Evolutionary conservation across 306 rosid genomes (phyloP).

Genomic region (Quercus parvula): DNA sequence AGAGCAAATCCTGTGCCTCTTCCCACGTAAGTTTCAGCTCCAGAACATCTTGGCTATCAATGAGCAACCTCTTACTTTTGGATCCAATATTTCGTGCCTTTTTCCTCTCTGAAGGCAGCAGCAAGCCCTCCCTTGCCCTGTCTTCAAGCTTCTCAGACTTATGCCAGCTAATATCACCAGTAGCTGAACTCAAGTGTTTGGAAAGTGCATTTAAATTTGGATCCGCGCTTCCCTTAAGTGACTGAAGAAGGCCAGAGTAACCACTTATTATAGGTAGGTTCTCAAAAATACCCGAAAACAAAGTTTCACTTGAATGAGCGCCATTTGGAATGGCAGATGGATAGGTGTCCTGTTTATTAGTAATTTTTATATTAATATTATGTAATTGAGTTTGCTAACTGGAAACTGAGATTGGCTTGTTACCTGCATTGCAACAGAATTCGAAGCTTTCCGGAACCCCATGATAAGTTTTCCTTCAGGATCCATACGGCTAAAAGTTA

Average conservation of each 20-base stretch:
- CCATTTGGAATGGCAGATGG: slow-evolving; percentile 73
- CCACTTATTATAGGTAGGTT: slow-evolving; percentile 91
- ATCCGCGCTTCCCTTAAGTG: slow-evolving; percentile 78
- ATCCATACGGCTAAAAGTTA: slow-evolving; percentile 98
- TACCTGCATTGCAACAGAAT: slow-evolving; percentile 76
- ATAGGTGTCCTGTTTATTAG: slow-evolving; percentile 76
- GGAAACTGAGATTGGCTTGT: slow-evolving; percentile 37
- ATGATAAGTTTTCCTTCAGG: slow-evolving; percentile 98
- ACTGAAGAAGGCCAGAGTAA: slow-evolving; percentile 94
- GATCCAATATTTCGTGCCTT: slow-evolving; percentile 88
- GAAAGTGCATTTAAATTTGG: slow-evolving; percentile 65
- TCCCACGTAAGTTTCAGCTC: slow-evolving; percentile 97
- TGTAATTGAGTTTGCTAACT: slow-evolving; percentile 31
- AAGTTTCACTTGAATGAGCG: slow-evolving; percentile 80
- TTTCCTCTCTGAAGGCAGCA: slow-evolving; percentile 84
- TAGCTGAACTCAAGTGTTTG: slow-evolving; percentile 62
- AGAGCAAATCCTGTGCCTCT: slow-evolving; percentile 94
- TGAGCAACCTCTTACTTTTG: slow-evolving; percentile 90
- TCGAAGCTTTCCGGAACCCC: slow-evolving; percentile 94
- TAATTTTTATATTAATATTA: slow-evolving; percentile 40
- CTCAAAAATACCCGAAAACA: slow-evolving; percentile 85
- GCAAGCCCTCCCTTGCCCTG: slow-evolving; percentile 65
- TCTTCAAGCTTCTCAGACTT: slow-evolving; percentile 65
- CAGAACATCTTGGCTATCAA: slow-evolving; percentile 91
- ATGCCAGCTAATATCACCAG: slow-evolving; percentile 73